Conservation (phyloP, 768 basidiomycete genomes). For the Collybia nuda region DNA sequence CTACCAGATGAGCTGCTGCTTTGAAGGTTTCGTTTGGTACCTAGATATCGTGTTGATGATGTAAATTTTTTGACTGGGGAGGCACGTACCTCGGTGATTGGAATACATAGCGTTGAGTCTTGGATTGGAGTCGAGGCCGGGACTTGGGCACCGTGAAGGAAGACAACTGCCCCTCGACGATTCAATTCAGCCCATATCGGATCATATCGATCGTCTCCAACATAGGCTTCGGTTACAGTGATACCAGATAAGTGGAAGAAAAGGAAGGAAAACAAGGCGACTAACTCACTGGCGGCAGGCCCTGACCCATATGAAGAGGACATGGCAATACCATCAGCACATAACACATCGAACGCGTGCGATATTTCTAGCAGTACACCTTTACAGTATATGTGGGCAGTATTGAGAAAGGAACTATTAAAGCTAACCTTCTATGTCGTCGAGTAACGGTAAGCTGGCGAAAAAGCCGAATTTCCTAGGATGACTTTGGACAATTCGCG, state of each 20-base stretch:
- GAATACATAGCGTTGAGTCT: conserved; percentile 63
- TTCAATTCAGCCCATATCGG: conserved; percentile 72
- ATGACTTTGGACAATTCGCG: conserved; percentile 45
- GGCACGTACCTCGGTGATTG: conserved; percentile 58
- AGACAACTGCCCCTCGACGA: conserved; percentile 57
- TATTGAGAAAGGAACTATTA: background rate
- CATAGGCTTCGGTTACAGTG: conserved; percentile 46
- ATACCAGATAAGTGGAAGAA: background rate
- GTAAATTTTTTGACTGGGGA: background rate
- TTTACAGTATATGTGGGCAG: conserved; percentile 19
- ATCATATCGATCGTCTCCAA: conserved; percentile 65
- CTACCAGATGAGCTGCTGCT: conserved; percentile 76
- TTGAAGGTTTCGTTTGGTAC: conserved; percentile 84
- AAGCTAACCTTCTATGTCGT: conserved; percentile 58
- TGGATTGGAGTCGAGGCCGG: conserved; percentile 66
- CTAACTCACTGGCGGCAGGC: conserved; percentile 45
- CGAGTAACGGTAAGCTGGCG: conserved; percentile 59
- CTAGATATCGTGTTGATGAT: conserved; percentile 27
- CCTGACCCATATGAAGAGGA: conserved; percentile 68
- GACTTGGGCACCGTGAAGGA: conserved; percentile 71
- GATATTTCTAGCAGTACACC: conserved; percentile 61
- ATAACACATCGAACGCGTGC: conserved; percentile 58
- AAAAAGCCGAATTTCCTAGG: conserved; percentile 69
- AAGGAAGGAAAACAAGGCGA: background rate
- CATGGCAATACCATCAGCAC: conserved; percentile 64